A percentile compares a stretch with the other conserved stretches of the same genome.
Evolutionary conservation across 345 rosid genomes (phyloP).

Genomic region (Ceriops zippeliana): DNA sequence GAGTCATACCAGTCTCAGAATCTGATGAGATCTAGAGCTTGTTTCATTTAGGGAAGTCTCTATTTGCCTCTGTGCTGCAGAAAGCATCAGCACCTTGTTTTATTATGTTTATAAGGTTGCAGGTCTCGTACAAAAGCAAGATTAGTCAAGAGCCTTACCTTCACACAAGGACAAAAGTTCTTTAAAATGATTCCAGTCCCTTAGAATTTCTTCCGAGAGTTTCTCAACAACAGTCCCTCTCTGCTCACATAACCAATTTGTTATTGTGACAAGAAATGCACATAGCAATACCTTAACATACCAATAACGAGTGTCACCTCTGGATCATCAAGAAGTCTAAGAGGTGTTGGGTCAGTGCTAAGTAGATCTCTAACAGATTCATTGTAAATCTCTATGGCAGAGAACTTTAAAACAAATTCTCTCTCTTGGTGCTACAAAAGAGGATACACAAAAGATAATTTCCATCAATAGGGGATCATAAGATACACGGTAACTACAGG

Average conservation of each 20-base stretch:
- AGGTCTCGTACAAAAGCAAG: background rate
- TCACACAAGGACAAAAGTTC: conserved; percentile 76
- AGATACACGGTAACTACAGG: background rate
- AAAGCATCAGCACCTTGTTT: conserved; percentile 7
- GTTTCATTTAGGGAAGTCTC: conserved; percentile 89
- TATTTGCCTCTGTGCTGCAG: conserved; percentile 89
- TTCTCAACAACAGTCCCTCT: conserved; percentile 91
- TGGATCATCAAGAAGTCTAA: conserved; percentile 88
- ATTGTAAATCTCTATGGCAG: conserved; percentile 95
- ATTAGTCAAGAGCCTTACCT: conserved; percentile 37
- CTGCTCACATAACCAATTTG: conserved; percentile 35
- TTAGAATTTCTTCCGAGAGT: conserved; percentile 69
- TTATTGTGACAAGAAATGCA: conserved; percentile 17
- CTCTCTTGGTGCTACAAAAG: conserved; percentile 75
- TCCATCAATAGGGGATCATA: conserved; percentile 6
- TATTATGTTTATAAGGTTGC: too few species aligned
- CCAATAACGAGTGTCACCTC: conserved; percentile 55
- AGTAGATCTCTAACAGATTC: conserved; percentile 94
- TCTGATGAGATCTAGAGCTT: conserved; percentile 98
- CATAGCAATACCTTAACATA: conserved; percentile 10
- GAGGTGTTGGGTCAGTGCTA: conserved; percentile 60
- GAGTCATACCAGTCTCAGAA: conserved; percentile 67
- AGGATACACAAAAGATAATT: background rate
- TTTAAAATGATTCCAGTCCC: conserved; percentile 68
- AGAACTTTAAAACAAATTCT: conserved; percentile 67